Base-by-base conservation (phyloP, 805 yeast genomes). In the Brettanomyces nanus region DNA sequence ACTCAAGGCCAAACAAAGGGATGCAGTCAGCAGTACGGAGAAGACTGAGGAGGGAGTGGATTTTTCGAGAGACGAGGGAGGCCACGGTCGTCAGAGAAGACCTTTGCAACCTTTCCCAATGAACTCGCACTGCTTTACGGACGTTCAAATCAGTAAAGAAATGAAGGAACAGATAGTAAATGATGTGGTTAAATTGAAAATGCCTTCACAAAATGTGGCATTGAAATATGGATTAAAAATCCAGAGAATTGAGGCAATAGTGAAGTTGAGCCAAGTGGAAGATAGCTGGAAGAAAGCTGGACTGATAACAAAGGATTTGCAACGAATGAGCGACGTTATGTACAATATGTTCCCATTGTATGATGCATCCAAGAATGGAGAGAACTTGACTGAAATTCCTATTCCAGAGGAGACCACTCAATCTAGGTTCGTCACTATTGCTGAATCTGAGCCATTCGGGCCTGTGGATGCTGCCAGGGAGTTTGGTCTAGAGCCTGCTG, bases 391-490 rank as follows among this genome's bases (percentile, higher is more conserved):
- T n/a, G 96, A 90, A 67, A 85, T 89, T 66, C 96, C 96, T 25
- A 77, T 84, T 36, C 95, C 95, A 23, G 73, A 77, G 46, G 85
- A 81, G 61, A 83, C 95, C 3, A 67, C 80, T 45, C 77, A 77
- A 45, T 85, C 94, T 46, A 70, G 90, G 46, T 89, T 89, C 66
- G 62, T 85, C 55, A 82, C 95, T 10, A 80, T 90, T 57, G 90
- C 95, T 7, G 98, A 90, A 63, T 79, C 87, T 20, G 95, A 87
- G 64, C 95, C 95, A 7, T 89, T 90, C 57, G 96, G 96, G 5
- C 95, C 97, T 4, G 71, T 87, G 5, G 97, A 92, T 55, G 97
- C 98, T 11, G 96, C 98, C 35, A 67, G 77, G 40, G 73, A 82
- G 28, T 75, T 85, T 45, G 87, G 73, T 31, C 69, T 90, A 46